Evolutionary conservation across 805 yeast genomes (phyloP).

Genomic region (Kazachstania africana): DNA sequence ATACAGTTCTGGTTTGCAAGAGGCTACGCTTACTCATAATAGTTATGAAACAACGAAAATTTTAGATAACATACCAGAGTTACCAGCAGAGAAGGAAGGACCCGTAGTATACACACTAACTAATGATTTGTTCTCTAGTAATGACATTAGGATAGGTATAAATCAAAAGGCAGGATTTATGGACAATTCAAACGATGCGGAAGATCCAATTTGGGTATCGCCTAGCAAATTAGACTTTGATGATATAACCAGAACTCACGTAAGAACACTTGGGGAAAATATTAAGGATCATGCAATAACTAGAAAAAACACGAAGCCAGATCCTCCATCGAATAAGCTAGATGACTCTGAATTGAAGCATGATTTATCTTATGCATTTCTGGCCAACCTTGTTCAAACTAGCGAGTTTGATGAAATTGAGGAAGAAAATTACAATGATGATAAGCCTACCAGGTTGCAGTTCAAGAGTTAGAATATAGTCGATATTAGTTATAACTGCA

Average conservation of each 20-base stretch:
- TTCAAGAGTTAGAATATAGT: too few species aligned
- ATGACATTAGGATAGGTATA: background rate
- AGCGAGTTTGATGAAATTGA: conserved; percentile 8
- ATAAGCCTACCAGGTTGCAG: conserved; percentile 9
- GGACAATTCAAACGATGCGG: conserved; percentile 4
- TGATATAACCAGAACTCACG: conserved; percentile 7
- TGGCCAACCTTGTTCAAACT: conserved; percentile 25
- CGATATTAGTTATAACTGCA: too few species aligned
- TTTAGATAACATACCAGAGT: background rate
- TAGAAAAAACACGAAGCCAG: too few species aligned
- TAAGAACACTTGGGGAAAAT: too few species aligned
- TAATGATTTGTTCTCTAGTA: conserved; percentile 7
- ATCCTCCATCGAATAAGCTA: too few species aligned
- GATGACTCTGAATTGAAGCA: too few species aligned
- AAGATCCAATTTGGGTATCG: conserved; percentile 26
- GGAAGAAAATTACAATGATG: conserved; percentile 6
- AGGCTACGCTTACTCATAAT: background rate
- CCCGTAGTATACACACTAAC: conserved; percentile 6
- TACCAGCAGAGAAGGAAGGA: conserved; percentile 2
- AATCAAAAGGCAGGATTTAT: background rate
- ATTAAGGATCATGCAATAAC: too few species aligned
- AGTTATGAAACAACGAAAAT: background rate
- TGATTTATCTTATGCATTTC: conserved; percentile 37
- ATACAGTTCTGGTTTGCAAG: background rate
- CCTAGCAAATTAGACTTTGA: conserved; percentile 22